These are phyloP conservation scores for Hygrocybe punicea DNA, from an alignment of 768 basidiomycete genomes.

Conservation along the genomic window DNA sequence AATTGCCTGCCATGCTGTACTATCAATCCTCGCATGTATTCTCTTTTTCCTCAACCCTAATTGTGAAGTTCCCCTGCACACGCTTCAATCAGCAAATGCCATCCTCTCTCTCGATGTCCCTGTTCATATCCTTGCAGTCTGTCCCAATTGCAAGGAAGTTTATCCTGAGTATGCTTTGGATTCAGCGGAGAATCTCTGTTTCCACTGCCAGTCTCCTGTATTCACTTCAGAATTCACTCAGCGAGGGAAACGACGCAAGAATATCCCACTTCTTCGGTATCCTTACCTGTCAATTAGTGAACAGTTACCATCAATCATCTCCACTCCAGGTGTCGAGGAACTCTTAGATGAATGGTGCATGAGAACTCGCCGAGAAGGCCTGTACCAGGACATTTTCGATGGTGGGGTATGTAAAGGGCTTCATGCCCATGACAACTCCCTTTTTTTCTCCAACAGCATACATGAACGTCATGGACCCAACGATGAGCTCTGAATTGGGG, in stretches of 20 bases:
- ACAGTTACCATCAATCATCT: background rate
- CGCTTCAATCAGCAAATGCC: background rate
- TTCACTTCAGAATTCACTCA: background rate
- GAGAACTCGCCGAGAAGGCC: background rate
- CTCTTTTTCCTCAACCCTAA: no score
- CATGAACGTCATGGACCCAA: background rate
- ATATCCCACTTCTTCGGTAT: background rate
- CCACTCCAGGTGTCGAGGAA: background rate
- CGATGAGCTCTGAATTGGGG: no score
- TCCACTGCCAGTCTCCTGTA: background rate
- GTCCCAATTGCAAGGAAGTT: background rate
- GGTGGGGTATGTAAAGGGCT: background rate
- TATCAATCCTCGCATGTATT: no score
- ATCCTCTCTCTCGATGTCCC: background rate
- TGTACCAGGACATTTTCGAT: background rate
- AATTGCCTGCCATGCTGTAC: no score
- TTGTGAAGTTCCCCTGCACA: no score
- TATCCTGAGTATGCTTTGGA: background rate
- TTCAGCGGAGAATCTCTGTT: background rate
- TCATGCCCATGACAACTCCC: background rate
- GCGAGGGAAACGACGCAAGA: background rate
- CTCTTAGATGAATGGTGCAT: no score
- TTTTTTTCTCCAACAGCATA: background rate
- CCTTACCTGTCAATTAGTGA: background rate
- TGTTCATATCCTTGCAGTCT: background rate